Percentiles rank a stretch among this genome's conserved stretches.
These are phyloP conservation scores for Oidium heveae DNA, from an alignment of 2,329 filamentous ascomycete species.

Conservation along the genomic window DNA sequence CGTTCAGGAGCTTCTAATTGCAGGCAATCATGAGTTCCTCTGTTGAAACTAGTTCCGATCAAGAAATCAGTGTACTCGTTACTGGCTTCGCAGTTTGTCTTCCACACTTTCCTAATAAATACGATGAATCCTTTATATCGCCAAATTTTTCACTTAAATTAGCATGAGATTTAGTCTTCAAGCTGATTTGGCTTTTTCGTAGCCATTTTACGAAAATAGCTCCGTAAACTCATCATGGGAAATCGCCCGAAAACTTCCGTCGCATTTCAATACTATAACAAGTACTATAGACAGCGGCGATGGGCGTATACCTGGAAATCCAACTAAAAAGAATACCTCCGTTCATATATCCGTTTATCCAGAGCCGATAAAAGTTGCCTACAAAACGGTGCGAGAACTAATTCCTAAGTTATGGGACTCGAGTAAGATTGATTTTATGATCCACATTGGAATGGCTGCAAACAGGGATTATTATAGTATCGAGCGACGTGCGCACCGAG, in stretches of 20 bases:
- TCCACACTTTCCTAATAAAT: not conserved
- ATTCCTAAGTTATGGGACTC: conserved; percentile 30
- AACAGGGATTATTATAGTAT: conserved; percentile 40
- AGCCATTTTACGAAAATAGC: conserved; percentile 55
- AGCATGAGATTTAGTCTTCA: not conserved
- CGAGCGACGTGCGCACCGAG: conserved; percentile 43
- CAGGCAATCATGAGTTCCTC: conserved; percentile 4
- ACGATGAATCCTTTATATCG: too few species aligned
- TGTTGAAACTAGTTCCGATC: not conserved
- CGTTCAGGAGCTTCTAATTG: too few species aligned
- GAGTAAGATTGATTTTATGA: conserved; percentile 31
- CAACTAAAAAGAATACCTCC: conserved; percentile 14
- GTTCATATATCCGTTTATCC: conserved; percentile 41
- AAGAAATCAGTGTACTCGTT: conserved; percentile 29
- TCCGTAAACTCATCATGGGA: conserved; percentile 60
- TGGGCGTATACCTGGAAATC: conserved; percentile 19
- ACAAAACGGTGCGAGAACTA: conserved; percentile 34
- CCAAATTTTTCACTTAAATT: too few species aligned
- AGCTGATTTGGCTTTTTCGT: not conserved
- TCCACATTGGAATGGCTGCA: conserved; percentile 62
- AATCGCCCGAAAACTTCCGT: conserved; percentile 44
- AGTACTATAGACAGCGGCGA: too few species aligned
- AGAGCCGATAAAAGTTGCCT: conserved; percentile 43
- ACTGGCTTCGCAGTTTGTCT: conserved; percentile 30
- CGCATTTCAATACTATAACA: conserved; percentile 5